Base-by-base conservation (phyloP, 2,329 filamentous ascomycete genomes). In the Clonostachys byssicola region DNA sequence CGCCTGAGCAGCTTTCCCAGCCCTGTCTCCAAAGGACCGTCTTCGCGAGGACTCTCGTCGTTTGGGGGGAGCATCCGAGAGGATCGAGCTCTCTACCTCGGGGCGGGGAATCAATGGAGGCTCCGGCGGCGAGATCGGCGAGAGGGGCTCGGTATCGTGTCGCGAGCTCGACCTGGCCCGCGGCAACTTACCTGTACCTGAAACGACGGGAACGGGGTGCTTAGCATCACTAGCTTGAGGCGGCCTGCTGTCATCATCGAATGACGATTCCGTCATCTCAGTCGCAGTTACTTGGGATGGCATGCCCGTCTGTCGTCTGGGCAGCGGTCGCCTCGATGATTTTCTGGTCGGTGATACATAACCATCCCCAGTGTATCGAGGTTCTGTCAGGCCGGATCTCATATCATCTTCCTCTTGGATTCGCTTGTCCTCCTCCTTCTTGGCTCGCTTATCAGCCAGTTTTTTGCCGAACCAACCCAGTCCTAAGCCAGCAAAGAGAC, bases 311-410 rank as follows among this genome's bases (percentile, higher is more conserved):
- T 55, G 54, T 5, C 63, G 64, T 52, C 67, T 53, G 12, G 60
- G 54, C 12, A 56, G 56, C 9, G 60, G 56, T n/a, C 64, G 59
- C 5, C 62, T 63, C 14, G 58, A 56, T 33, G 56, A 50, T 38
- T 55, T 67, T 43, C 75, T 67, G 0, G 71, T 63, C 3, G 79
- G 75, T 14, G 74, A 74, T 4, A 71, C 69, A 50, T 77, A 73
- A 23, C 85, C 85, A 60, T 91, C 88, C 30, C 81, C 86, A 3
- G 86, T 89, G 51, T 81, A 89, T 55, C 75, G 75, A 18, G 83
- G 80, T n/a, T 77, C 73, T 34, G 77, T 76, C 35, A 78, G 80
- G 6, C 88, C 78, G 18, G 81, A 78, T 46, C 81, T 76, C 53
- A 67, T 56, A 3, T 83, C 73, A 47, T 85, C 79, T 62, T 81